Conservation (phyloP, 2,329 filamentous ascomycete genomes). For the Trichoderma sp. region DNA sequence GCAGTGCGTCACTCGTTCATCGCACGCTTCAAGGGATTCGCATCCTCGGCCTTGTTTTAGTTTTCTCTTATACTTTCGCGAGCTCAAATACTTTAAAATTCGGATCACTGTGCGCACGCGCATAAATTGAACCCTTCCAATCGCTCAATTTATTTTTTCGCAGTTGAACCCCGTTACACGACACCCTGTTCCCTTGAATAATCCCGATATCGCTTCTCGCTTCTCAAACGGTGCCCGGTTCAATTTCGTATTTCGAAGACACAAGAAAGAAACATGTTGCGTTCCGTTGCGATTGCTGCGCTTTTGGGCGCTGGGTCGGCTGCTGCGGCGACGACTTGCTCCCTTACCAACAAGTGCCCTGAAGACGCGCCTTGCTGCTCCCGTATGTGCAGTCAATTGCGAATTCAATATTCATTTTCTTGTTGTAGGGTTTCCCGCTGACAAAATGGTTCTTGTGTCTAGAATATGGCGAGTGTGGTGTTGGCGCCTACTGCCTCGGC, state of each 20-base stretch:
- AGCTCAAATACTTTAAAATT: background rate
- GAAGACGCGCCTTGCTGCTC: conserved; percentile 73
- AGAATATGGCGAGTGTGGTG: conserved; percentile 93
- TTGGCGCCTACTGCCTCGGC: conserved; percentile 91
- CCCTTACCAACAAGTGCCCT: conserved; percentile 61
- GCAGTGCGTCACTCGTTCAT: conserved; percentile 13
- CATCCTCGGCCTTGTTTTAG: background rate
- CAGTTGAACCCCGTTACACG: background rate
- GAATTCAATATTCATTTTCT: background rate
- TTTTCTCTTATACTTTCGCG: background rate
- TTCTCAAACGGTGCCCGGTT: background rate
- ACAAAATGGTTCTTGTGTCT: conserved; percentile 12
- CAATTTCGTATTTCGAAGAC: background rate
- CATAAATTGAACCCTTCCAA: background rate
- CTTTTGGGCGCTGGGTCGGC: conserved; percentile 34
- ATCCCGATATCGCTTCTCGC: background rate
- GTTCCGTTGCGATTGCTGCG: conserved; percentile 31
- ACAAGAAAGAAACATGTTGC: conserved; percentile 30
- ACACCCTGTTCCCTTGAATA: background rate
- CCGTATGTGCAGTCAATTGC: conserved; percentile 53
- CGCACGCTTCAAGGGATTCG: background rate
- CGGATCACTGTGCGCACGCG: background rate
- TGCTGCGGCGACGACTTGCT: conserved; percentile 41
- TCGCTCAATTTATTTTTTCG: background rate
- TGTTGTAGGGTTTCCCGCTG: background rate